Base-by-base conservation (phyloP, 2,329 filamentous ascomycete genomes). In the Shiraia bambusicola region DNA sequence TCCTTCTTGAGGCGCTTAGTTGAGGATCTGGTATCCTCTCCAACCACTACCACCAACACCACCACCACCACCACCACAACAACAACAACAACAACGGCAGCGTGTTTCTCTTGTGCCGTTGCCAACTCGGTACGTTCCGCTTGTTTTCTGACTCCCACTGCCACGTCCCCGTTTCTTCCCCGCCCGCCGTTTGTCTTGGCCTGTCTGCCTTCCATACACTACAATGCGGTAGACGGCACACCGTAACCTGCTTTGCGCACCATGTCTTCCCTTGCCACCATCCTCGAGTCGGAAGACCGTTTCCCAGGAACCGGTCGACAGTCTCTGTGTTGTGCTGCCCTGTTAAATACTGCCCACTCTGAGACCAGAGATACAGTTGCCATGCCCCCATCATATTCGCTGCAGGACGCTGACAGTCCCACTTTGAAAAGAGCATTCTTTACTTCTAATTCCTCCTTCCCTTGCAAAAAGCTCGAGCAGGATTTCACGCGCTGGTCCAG, bases 21-120 rank as follows among this genome's bases (percentile, higher is more conserved):
- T 58, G 67, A 69, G 67, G 58, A 70, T 66, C 67, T 67, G 67
- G 67, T 61, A 70, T 70, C 56, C 66, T 70, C 66, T 70, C 66
- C 58, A 66, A 61, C 54, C 62, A 47, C 57, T 52, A 47, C 59
- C 52, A n/a, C n/a, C n/a, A n/a, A n/a, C n/a, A n/a, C n/a, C n/a
- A n/a, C n/a, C n/a, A n/a, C n/a, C n/a, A n/a, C n/a, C n/a, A n/a
- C n/a, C n/a, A n/a, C n/a, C n/a, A n/a, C n/a, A n/a, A n/a, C n/a
- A n/a, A n/a, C n/a, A n/a, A n/a, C n/a, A n/a, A n/a, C n/a, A n/a
- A n/a, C n/a, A 57, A 46, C 56, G 49, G 40, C 52, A 36, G 42
- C 44, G 47, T 41, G 44, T 53, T 35, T 37, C 47, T 50, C 40
- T 41, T 49, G 36, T 47, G 47, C 52, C 39, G 56, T 59, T 57